Percentiles rank a stretch among this genome's conserved stretches.
These are phyloP conservation scores for Trichophyton verrucosum DNA, from an alignment of 2,329 filamentous ascomycete genomes.

Conservation along the genomic window DNA sequence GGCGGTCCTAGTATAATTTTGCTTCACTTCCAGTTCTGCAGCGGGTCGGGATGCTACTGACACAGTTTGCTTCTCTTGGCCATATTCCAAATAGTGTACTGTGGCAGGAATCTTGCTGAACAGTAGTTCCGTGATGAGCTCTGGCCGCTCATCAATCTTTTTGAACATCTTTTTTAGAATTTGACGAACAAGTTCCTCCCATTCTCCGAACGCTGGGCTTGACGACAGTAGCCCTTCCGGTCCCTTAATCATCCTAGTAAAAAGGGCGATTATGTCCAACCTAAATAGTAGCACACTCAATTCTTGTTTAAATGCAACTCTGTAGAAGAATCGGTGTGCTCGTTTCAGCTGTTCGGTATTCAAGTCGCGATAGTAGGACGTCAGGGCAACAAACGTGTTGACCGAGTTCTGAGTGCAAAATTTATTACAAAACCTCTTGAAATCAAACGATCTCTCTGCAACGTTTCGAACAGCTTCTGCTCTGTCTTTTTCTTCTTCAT, in stretches of 20 bases:
- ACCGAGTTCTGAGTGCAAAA: conserved; percentile 78
- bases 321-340: conserved; percentile 85
- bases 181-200: conserved; percentile 79
- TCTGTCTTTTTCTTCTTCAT: conserved; percentile 47
- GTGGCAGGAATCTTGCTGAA: conserved; percentile 85
- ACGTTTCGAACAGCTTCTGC: conserved; percentile 62
- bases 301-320: conserved; percentile 88
- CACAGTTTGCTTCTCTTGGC: conserved; percentile 66
- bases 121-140: conserved; percentile 78
- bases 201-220: conserved; percentile 64
- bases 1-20: conserved; percentile 48
- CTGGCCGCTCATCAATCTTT: conserved; percentile 73
- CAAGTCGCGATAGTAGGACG: conserved; percentile 68
- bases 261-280: conserved; percentile 76
- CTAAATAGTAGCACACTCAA: conserved; percentile 79
- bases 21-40: conserved; percentile 71
- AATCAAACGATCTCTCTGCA: conserved; percentile 87
- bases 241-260: conserved; percentile 86
- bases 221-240: conserved; percentile 60
- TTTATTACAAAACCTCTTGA: conserved; percentile 64
- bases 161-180: conserved; percentile 69
- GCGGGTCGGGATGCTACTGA: conserved; percentile 55
- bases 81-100: conserved; percentile 78
- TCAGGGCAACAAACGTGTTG: conserved; percentile 75
- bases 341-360: conserved; percentile 72